Percentiles rank a stretch among this genome's conserved stretches.
These are phyloP conservation scores for Neofusicoccum parvum DNA, from an alignment of 2,329 filamentous ascomycete genomes.

Conservation along the genomic window DNA sequence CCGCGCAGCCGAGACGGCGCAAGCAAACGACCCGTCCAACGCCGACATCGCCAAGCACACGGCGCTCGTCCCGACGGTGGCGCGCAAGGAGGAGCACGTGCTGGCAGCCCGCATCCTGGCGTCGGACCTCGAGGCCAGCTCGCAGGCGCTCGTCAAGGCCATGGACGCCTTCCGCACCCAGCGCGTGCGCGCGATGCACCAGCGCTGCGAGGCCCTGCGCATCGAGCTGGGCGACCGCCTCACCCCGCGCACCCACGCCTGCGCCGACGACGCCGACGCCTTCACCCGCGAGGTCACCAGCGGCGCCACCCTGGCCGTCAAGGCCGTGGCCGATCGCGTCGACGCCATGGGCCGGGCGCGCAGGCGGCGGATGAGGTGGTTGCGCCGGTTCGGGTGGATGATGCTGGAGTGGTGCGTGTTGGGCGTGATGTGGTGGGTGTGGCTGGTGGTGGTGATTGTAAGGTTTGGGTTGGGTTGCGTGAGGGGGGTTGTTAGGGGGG, in stretches of 20 bases:
- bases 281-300: conserved; percentile 75
- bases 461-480: conserved; percentile 66
- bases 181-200: conserved; percentile 48
- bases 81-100: conserved; percentile 55
- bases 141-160: conserved; percentile 52
- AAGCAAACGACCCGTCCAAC: conserved; percentile 20
- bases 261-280: conserved; percentile 78
- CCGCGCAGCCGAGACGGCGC: conserved; percentile 48
- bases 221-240: conserved; percentile 53
- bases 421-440: conserved; percentile 91
- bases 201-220: conserved; percentile 47
- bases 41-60: conserved; percentile 25
- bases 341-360: conserved; percentile 70
- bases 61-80: conserved; percentile 47
- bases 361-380: conserved; percentile 70
- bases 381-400: conserved; percentile 73
- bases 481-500: conserved; percentile 59
- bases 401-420: conserved; percentile 83
- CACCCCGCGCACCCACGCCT: conserved; percentile 63
- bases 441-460: conserved; percentile 81
- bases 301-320: conserved; percentile 76
- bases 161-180: conserved; percentile 52
- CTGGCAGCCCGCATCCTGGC: conserved; percentile 57
- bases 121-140: conserved; percentile 48
- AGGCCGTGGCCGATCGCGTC: conserved; percentile 77